Conservation (phyloP, 495 filamentous ascomycete genomes). For the Aspergillus sparsus region DNA sequence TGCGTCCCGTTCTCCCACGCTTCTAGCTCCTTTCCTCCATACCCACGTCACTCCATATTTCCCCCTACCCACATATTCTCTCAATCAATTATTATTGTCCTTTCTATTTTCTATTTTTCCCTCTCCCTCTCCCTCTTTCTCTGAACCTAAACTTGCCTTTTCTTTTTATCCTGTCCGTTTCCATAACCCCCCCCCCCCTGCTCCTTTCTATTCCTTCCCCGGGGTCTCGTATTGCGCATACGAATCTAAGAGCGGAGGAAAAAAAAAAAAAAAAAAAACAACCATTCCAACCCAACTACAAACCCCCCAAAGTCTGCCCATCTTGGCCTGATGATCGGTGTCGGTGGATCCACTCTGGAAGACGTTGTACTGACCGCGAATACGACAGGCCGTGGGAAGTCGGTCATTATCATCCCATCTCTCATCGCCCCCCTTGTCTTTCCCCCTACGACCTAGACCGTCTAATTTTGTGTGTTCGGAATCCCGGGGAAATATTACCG, state of each 20-base stretch:
- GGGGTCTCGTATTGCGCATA: slow-evolving; percentile 16
- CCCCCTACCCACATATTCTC: background rate
- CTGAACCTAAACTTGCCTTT: background rate
- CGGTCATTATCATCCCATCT: slow-evolving; percentile 21
- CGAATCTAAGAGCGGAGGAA: slow-evolving; percentile 7
- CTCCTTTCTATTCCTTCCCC: slow-evolving; percentile 9
- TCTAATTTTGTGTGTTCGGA: slow-evolving; percentile 17
- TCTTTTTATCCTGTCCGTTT: slow-evolving; percentile 9
- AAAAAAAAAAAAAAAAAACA: slow-evolving; percentile 11
- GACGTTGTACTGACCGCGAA: slow-evolving; percentile 20
- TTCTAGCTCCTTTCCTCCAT: slow-evolving; percentile 8
- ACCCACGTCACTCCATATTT: slow-evolving; percentile 19
- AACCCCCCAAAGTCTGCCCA: slow-evolving; percentile 1
- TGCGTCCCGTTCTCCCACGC: slow-evolving; percentile 4
- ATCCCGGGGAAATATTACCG: slow-evolving; percentile 31
- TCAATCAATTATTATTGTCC: background rate
- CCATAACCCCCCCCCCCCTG: slow-evolving; percentile 3
- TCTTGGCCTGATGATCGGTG: slow-evolving; percentile 7
- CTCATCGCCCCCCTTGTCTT: slow-evolving; percentile 2
- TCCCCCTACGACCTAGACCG: slow-evolving; percentile 17
- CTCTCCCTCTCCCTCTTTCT: slow-evolving; percentile 9
- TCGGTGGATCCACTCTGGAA: slow-evolving; percentile 15
- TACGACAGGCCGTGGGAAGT: slow-evolving; percentile 18
- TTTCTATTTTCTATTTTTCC: slow-evolving; percentile 7
- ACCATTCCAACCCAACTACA: background rate